phyloP scores from a whole-genome alignment of 768 basidiomycete species.

The Boletus pseudopeckii region DNA sequence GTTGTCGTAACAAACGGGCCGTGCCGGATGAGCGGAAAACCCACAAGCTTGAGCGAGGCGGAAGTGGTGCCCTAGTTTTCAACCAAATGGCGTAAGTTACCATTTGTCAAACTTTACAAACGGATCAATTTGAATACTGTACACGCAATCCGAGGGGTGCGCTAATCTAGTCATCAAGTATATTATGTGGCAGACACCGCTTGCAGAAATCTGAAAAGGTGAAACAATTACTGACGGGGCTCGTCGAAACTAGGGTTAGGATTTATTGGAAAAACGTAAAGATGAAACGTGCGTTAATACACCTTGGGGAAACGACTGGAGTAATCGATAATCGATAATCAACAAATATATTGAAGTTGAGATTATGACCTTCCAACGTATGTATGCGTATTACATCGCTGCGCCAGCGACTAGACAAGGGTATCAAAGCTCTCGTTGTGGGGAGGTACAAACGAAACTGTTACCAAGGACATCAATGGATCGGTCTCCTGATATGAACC shows the following conservation, averaged over 20 bases:
- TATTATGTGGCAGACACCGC: too few species aligned
- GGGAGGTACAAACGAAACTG: neutral
- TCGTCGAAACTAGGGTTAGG: too few species aligned
- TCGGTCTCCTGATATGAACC: conserved; percentile 69
- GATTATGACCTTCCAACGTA: conserved; percentile 10
- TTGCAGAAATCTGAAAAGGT: too few species aligned
- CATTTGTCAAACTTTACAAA: neutral
- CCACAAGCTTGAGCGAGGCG: neutral
- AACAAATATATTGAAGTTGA: neutral
- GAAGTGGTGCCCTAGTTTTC: conserved; percentile 1
- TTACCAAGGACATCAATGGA: conserved; percentile 14
- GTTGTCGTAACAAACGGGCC: conserved; percentile 12
- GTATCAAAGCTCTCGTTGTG: conserved; percentile 20
- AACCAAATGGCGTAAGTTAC: neutral
- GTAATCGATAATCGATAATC: conserved; percentile 7
- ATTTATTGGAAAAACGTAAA: neutral
- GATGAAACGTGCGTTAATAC: neutral
- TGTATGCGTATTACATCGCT: conserved; percentile 15
- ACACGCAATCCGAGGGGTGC: too few species aligned
- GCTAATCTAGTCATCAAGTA: too few species aligned
- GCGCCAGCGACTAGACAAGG: conserved; percentile 15
- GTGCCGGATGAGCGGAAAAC: conserved; percentile 1
- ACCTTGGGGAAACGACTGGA: neutral
- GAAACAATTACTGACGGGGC: too few species aligned
- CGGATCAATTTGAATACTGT: too few species aligned